Base-by-base conservation (phyloP, 768 basidiomycete genomes). In the Pleurotus platypus region DNA sequence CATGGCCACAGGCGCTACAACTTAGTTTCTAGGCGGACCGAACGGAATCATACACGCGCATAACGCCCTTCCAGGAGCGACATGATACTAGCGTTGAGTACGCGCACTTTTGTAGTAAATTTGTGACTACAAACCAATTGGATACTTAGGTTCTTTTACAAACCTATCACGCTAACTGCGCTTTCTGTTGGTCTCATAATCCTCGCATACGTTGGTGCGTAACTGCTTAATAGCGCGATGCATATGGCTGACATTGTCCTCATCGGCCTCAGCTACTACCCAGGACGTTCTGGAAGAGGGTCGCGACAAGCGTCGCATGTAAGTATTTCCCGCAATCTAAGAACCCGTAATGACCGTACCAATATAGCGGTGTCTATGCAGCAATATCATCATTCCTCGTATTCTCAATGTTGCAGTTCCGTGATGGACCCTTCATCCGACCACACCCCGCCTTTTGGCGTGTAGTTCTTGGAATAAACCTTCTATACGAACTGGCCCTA, bases 361-460 rank as follows among this genome's bases (percentile, higher is more conserved):
- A 50, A 61, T 50, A 40, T 65, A 92, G 91, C 49, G 92, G 92
- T 24, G 78, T 82, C 45, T 93, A 91, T 61, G 91, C 92, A 53
- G 80, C 87, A 9, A 76, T 89, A 48, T 78, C 78, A 8, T 80
- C 87, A 43, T 94, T 94, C 70, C 78, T 94, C 57, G 70, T 83
- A 59, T 94, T 92, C 71, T 89, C 89, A 26, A 88, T 89, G 81
- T 78, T 94, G 49, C 92, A 94, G 64, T 93, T 94, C 65, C 86
- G 92, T 58, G 92, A 94, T 67, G 92, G 92, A 0, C 92, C 92
- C 27, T 94, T 90, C 70, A 79, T 94, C 66, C 85, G 92, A 38
- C 92, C 92, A 0, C 92, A 94, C 69, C 92, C 92, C 58, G 88
- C 86, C 15, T 90, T 92, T 69, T 93, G 91, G 91, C 79, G 92